Percentiles rank a stretch among this genome's conserved stretches.
phyloP scores from a whole-genome alignment of 2,329 filamentous ascomycete genomes.

The Mycosphaerella arachidis region DNA sequence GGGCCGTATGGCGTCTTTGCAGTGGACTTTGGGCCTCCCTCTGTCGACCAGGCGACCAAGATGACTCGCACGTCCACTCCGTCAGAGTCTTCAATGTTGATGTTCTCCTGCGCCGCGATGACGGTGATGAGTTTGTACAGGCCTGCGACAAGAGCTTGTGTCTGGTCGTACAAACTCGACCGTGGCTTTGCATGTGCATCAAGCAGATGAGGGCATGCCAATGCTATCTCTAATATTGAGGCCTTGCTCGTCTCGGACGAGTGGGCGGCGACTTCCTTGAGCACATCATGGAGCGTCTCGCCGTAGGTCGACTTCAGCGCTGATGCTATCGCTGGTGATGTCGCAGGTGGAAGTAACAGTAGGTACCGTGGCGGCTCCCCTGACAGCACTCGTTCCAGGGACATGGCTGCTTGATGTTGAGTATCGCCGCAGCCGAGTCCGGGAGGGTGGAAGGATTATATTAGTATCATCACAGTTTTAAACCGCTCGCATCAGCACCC shows the following conservation, averaged over 20 bases:
- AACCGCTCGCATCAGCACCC: neutral
- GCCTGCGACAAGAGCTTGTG: slow-evolving; percentile 69
- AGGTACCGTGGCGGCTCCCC: slow-evolving; percentile 34
- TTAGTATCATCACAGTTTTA: neutral
- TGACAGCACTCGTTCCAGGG: slow-evolving; percentile 22
- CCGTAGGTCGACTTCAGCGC: slow-evolving; percentile 42
- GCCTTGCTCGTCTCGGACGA: slow-evolving; percentile 27
- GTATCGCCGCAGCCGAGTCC: neutral
- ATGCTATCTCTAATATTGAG: slow-evolving; percentile 54
- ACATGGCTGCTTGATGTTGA: slow-evolving; percentile 3
- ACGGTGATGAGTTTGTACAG: slow-evolving; percentile 74
- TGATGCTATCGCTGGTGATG: slow-evolving; percentile 37
- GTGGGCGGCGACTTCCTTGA: slow-evolving; percentile 38
- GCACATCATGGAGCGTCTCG: slow-evolving; percentile 39
- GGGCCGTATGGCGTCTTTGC: slow-evolving; percentile 41
- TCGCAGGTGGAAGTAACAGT: slow-evolving; percentile 44
- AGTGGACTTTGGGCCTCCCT: slow-evolving; percentile 28
- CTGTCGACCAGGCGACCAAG: slow-evolving; percentile 59
- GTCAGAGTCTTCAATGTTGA: slow-evolving; percentile 61
- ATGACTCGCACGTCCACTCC: slow-evolving; percentile 74
- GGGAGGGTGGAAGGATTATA: neutral
- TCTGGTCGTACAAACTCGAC: slow-evolving; percentile 59
- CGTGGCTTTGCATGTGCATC: slow-evolving; percentile 48
- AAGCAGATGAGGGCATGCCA: slow-evolving; percentile 60
- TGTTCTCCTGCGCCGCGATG: slow-evolving; percentile 60